These are phyloP conservation scores for Groenewaldozyma sp. DNA, from an alignment of 1,139 yeast genomes.

Conservation along the genomic window DNA sequence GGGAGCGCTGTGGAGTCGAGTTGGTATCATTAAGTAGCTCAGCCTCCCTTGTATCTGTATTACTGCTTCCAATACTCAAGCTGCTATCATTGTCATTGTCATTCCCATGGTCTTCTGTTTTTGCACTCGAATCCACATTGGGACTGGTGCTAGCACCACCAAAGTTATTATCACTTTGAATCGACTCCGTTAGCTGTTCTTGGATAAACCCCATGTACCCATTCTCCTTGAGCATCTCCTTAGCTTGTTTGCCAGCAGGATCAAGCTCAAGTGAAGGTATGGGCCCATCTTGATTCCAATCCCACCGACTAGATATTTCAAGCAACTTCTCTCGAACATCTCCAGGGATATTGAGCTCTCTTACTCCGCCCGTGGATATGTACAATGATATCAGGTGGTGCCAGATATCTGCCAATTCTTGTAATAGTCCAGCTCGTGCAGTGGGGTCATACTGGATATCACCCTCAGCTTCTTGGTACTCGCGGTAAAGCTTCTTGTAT, in stretches of 20 bases:
- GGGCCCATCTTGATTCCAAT: conserved; percentile 11
- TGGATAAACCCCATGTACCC: conserved; percentile 21
- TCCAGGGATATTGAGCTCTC: conserved; percentile 21
- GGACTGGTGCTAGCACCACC: too few species aligned
- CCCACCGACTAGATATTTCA: conserved; percentile 1
- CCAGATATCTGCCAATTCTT: conserved; percentile 18
- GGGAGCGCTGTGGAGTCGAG: too few species aligned
- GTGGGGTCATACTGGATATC: background rate
- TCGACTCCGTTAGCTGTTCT: conserved; percentile 5
- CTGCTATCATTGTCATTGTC: too few species aligned
- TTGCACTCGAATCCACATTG: too few species aligned
- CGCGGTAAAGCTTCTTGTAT: conserved; percentile 19
- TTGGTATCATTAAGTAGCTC: too few species aligned
- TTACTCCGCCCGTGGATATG: conserved; percentile 22
- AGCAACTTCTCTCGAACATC: conserved; percentile 3
- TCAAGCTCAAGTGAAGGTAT: conserved; percentile 20
- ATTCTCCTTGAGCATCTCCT: conserved; percentile 28
- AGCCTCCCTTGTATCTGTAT: too few species aligned
- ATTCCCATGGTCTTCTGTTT: too few species aligned
- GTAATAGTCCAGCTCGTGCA: background rate
- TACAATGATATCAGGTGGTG: conserved; percentile 24
- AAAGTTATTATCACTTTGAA: too few species aligned
- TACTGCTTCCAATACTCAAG: too few species aligned
- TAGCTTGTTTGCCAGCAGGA: conserved; percentile 20
- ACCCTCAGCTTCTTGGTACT: background rate